Conservation (phyloP, 768 basidiomycete genomes). For the Lyophyllum atratum region DNA sequence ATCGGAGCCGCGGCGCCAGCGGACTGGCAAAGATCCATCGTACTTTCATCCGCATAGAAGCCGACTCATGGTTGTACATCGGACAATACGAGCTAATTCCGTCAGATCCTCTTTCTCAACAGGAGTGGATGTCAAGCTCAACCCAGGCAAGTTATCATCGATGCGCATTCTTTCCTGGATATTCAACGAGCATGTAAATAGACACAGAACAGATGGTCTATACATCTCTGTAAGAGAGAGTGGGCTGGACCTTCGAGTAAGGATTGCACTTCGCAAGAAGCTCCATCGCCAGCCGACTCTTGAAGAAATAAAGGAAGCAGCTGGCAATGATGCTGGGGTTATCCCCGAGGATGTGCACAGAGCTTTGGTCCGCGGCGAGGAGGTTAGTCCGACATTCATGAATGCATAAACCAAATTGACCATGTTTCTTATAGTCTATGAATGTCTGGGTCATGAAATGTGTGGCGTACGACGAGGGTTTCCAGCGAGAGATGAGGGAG, state of each 20-base stretch:
- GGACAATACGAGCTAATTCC: conserved; percentile 35
- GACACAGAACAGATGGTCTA: conserved; percentile 23
- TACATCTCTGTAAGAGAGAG: conserved; percentile 18
- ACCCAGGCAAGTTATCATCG: conserved; percentile 15
- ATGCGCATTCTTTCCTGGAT: neutral
- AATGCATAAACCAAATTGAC: neutral
- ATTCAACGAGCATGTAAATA: neutral
- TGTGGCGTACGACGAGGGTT: conserved; percentile 36
- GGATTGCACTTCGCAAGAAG: conserved; percentile 27
- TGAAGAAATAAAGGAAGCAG: conserved; percentile 20
- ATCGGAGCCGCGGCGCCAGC: conserved; percentile 6
- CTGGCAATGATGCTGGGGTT: neutral
- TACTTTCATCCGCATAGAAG: conserved; percentile 32
- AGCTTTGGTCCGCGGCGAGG: conserved; percentile 30
- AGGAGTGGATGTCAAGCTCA: conserved; percentile 21
- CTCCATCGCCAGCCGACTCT: conserved; percentile 26
- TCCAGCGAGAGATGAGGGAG: conserved; percentile 34
- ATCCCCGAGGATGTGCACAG: conserved; percentile 25
- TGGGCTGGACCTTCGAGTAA: conserved; percentile 29
- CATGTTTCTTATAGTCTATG: conserved; percentile 22
- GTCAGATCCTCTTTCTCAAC: conserved; percentile 39
- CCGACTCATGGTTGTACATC: conserved; percentile 33
- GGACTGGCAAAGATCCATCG: conserved; percentile 27
- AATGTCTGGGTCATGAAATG: conserved; percentile 40
- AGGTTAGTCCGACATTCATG: conserved; percentile 25